These are phyloP conservation scores for Metschnikowia kofuensis DNA, from an alignment of 805 yeast genomes.

Conservation along the genomic window DNA sequence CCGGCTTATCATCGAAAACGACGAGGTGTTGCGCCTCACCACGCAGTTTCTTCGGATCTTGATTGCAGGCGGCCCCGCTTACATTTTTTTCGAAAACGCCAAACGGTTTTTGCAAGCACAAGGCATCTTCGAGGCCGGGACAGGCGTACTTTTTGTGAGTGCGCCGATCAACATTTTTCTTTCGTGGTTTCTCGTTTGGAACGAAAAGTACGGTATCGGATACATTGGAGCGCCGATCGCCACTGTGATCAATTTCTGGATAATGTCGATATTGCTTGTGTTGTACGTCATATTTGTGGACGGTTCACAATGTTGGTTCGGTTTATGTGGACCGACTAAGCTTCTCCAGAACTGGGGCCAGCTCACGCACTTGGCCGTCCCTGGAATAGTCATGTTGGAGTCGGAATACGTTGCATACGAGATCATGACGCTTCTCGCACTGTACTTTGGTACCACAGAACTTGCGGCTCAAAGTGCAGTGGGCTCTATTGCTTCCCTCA, in stretches of 20 bases:
- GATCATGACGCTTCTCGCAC: slow-evolving; percentile 44
- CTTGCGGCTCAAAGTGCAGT: slow-evolving; percentile 53
- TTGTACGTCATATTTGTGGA: slow-evolving; percentile 44
- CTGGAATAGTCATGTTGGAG: slow-evolving; percentile 46
- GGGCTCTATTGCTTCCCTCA: slow-evolving; percentile 43
- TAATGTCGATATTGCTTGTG: slow-evolving; percentile 36
- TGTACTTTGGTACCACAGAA: slow-evolving; percentile 47
- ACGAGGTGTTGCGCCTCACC: slow-evolving; percentile 35
- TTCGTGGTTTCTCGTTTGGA: slow-evolving; percentile 44
- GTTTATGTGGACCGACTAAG: slow-evolving; percentile 40
- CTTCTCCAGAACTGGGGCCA: slow-evolving; percentile 36
- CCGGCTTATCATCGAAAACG: slow-evolving; percentile 29
- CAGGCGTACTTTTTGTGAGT: slow-evolving; percentile 39
- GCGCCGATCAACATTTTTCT: slow-evolving; percentile 42
- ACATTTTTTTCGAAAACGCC: slow-evolving; percentile 40
- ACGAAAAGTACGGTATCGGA: slow-evolving; percentile 37
- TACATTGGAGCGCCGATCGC: slow-evolving; percentile 45
- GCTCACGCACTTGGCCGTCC: slow-evolving; percentile 38
- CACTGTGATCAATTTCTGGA: slow-evolving; percentile 40
- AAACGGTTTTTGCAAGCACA: slow-evolving; percentile 45
- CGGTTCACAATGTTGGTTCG: slow-evolving; percentile 72
- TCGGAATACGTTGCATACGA: slow-evolving; percentile 46
- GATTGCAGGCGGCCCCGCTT: slow-evolving; percentile 41
- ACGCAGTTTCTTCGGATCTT: slow-evolving; percentile 32
- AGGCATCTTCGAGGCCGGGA: slow-evolving; percentile 47